Evolutionary conservation across 495 filamentous ascomycete genomes (phyloP), one percentile per base, ranked within the genome.

Genomic region (Filosporella fistucella): DNA sequence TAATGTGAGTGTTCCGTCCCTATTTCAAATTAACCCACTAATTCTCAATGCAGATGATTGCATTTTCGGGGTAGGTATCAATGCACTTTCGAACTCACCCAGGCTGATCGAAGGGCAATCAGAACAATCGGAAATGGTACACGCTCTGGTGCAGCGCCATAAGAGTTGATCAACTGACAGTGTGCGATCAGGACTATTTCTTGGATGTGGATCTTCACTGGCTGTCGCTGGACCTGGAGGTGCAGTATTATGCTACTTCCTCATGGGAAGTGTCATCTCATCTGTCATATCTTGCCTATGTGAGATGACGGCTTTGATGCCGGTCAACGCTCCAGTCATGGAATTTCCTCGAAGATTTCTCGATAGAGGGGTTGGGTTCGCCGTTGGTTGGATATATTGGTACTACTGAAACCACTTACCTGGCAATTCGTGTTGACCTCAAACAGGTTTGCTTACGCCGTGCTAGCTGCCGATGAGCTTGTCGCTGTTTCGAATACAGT

Each of bases 351-450:
- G 70, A 5, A 63, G 71, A 2, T 75, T 71, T 49, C 50, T 76
- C 7, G 69, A 73, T 45, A 56, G 62, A 37, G 66, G 67, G 16
- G 62, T 76, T 35, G 73, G 73, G 8, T 75, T 71, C 61, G 70
- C 69, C 8, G 64, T 68, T n/a, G 73, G 71, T 0, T 82, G 73
- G 73, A 69, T 74, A 36, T 74, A 74, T 33, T 81, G 77, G 77
- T 75, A 42, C 50, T 59, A n/a, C n/a, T n/a, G n/a, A n/a, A n/a
- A n/a, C n/a, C n/a, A n/a, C n/a, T n/a, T n/a, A n/a, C n/a, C n/a
- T n/a, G n/a, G n/a, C n/a, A n/a, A n/a, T n/a, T n/a, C n/a, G n/a
- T n/a, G n/a, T n/a, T n/a, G n/a, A n/a, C n/a, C n/a, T 30, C 8
- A 30, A 9, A 4, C 36, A 74, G 68, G 67, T 75, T 71, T 51